A percentile compares a stretch with the other conserved stretches of the same genome.
Conservation (phyloP, 2,329 filamentous ascomycete species). For the Penicillium corylophilum region DNA sequence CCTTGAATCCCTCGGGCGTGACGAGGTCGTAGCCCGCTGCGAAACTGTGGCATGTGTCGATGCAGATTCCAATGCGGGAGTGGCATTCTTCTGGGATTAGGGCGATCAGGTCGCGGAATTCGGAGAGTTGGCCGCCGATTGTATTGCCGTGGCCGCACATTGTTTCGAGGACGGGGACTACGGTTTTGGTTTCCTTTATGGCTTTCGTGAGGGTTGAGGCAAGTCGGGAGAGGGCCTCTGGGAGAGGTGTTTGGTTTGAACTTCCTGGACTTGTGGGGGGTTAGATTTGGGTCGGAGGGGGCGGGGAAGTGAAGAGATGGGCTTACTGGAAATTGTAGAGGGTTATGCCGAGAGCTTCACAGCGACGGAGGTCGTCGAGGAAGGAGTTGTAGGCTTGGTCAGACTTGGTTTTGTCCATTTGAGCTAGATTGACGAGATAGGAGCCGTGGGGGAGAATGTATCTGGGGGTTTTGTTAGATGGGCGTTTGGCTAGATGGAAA, state of each 20-base stretch:
- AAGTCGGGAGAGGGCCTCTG: slow-evolving; percentile 73
- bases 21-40: slow-evolving; percentile 90
- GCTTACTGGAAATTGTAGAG: slow-evolving; percentile 91
- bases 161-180: slow-evolving; percentile 86
- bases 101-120: slow-evolving; percentile 80
- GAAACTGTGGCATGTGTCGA: slow-evolving; percentile 96
- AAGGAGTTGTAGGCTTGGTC: slow-evolving; percentile 83
- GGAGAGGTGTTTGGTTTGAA: slow-evolving; percentile 65
- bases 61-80: slow-evolving; percentile 81
- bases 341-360: slow-evolving; percentile 78
- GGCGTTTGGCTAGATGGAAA: not conserved
- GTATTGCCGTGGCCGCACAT: slow-evolving; percentile 92
- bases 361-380: slow-evolving; percentile 81
- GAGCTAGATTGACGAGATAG: slow-evolving; percentile 94
- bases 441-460: slow-evolving; percentile 89
- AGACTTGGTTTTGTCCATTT: slow-evolving; percentile 75
- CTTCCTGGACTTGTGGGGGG: slow-evolving; percentile 65
- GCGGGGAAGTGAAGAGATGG: too few species aligned
- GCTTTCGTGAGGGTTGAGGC: slow-evolving; percentile 79
- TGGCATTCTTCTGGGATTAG: slow-evolving; percentile 72
- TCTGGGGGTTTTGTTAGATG: slow-evolving; percentile 28
- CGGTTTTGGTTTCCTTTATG: slow-evolving; percentile 70
- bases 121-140: slow-evolving; percentile 80
- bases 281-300: not conserved
- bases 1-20: slow-evolving; percentile 68